Base-by-base conservation (phyloP, 352 stramenopile species). In the Hyaloperonospora arabidopsidis region DNA sequence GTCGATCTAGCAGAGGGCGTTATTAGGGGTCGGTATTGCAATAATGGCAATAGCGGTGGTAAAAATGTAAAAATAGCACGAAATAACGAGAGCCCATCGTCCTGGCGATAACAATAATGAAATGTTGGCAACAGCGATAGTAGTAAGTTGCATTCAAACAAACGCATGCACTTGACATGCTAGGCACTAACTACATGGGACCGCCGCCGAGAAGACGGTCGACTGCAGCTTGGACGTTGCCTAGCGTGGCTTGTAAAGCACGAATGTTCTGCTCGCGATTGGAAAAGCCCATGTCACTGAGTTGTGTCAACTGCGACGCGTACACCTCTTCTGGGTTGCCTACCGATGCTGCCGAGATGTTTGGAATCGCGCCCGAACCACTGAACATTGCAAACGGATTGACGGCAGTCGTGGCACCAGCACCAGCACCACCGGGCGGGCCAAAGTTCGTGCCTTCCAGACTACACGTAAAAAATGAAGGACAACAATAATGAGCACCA, bases 261-360 rank as follows among this genome's bases (percentile, higher is more conserved):
- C 84, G 76, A 40, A 96, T 54, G 74, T 94, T 95, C 52, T 92
- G 84, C 23, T 90, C 83, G 18, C 79, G 74, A 70, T 97, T 90
- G 6, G 76, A 73, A 49, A 97, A 96, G 39, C 89, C 89, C 87
- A 97, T 96, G 60, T 95, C 86, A 39, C 70, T 76, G 39, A 97
- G 71, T 63, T 96, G 86, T n/a, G 70, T 76, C 29, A 97, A 62
- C 63, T 97, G 89, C 19, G 76, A 79, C 22, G 86, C 85, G 61
- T 94, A 97, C 5, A 77, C 64, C 53, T 95, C 79, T 46, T 91
- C 83, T 2, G 84, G 85, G 63, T 95, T 94, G 17, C 57, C 68
- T 28, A 58, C 58, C 5, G 83, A 61, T 0, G 70, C 44, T 3
- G 68, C 67, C 17, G 59, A n/a, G 25, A 54, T 35, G 17, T 44